Percentiles rank a stretch among this genome's conserved stretches.
Conservation (phyloP, 179 eudicot genomes). For the Silene noctiflora region DNA sequence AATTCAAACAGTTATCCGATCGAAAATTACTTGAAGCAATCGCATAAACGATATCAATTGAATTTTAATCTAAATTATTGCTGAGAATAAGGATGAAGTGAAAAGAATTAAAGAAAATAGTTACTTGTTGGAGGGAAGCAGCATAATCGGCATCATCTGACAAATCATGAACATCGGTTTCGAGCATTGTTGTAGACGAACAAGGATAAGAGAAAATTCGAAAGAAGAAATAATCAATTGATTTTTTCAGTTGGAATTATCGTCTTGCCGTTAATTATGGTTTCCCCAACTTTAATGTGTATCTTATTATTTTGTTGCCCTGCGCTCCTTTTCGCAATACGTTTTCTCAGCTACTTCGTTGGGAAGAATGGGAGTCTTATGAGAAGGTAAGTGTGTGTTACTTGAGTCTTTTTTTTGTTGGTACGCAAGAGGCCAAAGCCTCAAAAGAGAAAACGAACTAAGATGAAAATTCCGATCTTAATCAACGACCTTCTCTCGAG, state of each 20-base stretch:
- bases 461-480: no score
- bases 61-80: not conserved
- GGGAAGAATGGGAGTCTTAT: no score
- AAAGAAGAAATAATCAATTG: no score
- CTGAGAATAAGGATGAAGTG: not conserved
- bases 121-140: slow-evolving; percentile 78
- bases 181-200: slow-evolving; percentile 47
- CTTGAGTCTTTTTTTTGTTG: no score
- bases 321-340: no score
- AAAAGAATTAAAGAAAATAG: not conserved
- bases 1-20: not conserved
- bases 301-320: no score
- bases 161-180: slow-evolving; percentile 67
- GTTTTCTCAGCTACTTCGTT: no score
- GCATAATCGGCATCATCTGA: slow-evolving; percentile 95
- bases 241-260: not conserved
- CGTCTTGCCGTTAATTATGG: not conserved
- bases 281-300: not conserved
- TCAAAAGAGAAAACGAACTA: no score
- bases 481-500: no score
- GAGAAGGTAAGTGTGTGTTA: no score
- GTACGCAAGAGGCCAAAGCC: no score
- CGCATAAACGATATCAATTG: not conserved
- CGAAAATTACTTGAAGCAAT: slow-evolving; percentile 14
- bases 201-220: no score